These are phyloP conservation scores for Diaporthe citrichinensis DNA, from an alignment of 2,329 filamentous ascomycete species.

Conservation along the genomic window DNA sequence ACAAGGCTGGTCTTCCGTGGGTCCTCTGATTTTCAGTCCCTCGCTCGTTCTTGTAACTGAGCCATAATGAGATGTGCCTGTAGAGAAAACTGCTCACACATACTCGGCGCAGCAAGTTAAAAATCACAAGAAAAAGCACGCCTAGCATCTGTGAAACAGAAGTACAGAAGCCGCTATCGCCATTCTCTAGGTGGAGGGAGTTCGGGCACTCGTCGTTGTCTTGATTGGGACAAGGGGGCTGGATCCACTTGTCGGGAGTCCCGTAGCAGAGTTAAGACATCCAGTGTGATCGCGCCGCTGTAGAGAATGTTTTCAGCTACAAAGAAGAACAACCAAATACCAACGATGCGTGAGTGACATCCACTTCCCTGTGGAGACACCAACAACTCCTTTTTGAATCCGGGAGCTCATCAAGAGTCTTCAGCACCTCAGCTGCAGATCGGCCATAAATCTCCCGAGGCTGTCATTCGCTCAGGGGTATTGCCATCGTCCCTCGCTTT, in stretches of 20 bases:
- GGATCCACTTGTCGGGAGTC: conserved; percentile 8
- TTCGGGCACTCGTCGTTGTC: not conserved
- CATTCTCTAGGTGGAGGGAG: no score
- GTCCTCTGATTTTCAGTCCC: not conserved
- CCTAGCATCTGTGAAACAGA: not conserved
- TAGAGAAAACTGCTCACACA: not conserved
- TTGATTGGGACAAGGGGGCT: not conserved
- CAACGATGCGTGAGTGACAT: not conserved
- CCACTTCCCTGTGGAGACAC: no score
- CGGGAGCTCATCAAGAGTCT: no score
- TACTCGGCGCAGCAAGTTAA: not conserved
- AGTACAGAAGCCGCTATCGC: not conserved
- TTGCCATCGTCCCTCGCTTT: not conserved
- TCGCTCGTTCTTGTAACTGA: not conserved
- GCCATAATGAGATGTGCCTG: not conserved
- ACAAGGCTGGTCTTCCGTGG: not conserved
- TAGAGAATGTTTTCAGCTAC: not conserved
- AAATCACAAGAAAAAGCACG: not conserved
- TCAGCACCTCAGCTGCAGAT: no score
- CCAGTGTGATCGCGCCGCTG: no score
- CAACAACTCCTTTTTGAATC: not conserved
- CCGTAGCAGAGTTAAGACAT: not conserved
- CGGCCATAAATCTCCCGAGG: not conserved
- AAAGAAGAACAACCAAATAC: not conserved
- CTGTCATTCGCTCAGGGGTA: no score